Percentiles rank a stretch among this genome's conserved stretches.
These are phyloP conservation scores for Vaccinium macrocarpon DNA, from an alignment of 148 eudicot genomes.

Conservation along the genomic window DNA sequence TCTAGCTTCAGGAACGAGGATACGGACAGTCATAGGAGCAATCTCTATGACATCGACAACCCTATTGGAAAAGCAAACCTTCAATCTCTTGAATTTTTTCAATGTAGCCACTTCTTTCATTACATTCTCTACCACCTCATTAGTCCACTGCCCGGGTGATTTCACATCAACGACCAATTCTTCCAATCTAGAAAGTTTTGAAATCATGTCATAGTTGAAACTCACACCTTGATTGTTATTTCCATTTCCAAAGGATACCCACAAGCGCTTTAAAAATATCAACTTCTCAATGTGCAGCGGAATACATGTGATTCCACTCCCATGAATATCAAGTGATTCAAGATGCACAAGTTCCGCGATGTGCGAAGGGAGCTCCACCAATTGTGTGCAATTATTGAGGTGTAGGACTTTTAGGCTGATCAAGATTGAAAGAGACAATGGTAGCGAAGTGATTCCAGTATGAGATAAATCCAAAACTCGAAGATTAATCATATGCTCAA, in stretches of 20 bases:
- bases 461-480: constrained; percentile 17
- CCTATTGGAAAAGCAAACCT: neutral
- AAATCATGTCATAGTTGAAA: constrained; percentile 7
- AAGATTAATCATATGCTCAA: constrained; percentile 17
- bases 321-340: constrained; percentile 24
- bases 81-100: neutral
- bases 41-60: neutral
- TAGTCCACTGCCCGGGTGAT: neutral
- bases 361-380: constrained; percentile 11
- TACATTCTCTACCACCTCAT: neutral
- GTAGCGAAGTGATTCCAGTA: constrained; percentile 14
- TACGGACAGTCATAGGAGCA: neutral
- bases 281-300: constrained; percentile 1
- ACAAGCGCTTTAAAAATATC: constrained; percentile 8
- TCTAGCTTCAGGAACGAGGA: neutral
- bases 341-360: constrained; percentile 5
- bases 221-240: neutral
- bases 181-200: constrained; percentile 11
- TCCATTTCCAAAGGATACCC: constrained; percentile 9
- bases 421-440: neutral
- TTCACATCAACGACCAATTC: constrained; percentile 20
- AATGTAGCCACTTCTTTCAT: neutral
- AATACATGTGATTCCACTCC: constrained; percentile 14
- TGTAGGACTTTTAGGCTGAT: constrained; percentile 10
- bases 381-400: constrained; percentile 7